Percentiles rank a stretch among this genome's conserved stretches.
phyloP scores from a whole-genome alignment of 352 stramenopile genomes.

The Phytophthora agathidicida region DNA sequence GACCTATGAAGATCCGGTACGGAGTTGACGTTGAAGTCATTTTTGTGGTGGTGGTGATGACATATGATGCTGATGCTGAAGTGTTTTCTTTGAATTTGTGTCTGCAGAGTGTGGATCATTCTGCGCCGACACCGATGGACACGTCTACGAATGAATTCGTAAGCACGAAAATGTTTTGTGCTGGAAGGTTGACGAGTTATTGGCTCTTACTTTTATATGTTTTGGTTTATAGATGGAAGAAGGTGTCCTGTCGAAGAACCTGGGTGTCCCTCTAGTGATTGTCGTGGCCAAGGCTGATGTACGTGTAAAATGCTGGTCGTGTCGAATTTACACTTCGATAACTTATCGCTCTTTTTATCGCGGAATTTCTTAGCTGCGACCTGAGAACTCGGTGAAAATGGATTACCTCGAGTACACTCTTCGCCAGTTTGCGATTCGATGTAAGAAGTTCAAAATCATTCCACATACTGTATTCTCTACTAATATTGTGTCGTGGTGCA shows the following conservation, averaged over 20 bases:
- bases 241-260: slow-evolving; percentile 78
- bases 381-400: slow-evolving; percentile 86
- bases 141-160: slow-evolving; percentile 73
- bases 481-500: no score
- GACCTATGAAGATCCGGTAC: slow-evolving; percentile 78
- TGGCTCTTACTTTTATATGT: not conserved
- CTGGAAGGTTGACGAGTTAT: not conserved
- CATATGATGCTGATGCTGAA: slow-evolving; percentile 5
- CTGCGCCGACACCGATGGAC: slow-evolving; percentile 55
- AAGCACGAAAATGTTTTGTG: slow-evolving; percentile 22
- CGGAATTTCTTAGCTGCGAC: slow-evolving; percentile 47
- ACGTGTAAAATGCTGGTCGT: slow-evolving; percentile 13
- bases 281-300: slow-evolving; percentile 84
- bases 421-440: slow-evolving; percentile 79
- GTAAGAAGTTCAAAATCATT: slow-evolving; percentile 37
- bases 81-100: slow-evolving; percentile 1
- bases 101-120: slow-evolving; percentile 62
- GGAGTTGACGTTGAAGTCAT: slow-evolving; percentile 5
- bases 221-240: slow-evolving; percentile 60
- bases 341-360: not conserved
- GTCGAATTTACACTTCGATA: not conserved
- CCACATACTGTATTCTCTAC: no score
- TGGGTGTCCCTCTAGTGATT: slow-evolving; percentile 76
- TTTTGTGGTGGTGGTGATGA: no score
- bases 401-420: slow-evolving; percentile 86